These are phyloP conservation scores for Excoecaria agallocha DNA, from an alignment of 345 rosid genomes.

Conservation along the genomic window DNA sequence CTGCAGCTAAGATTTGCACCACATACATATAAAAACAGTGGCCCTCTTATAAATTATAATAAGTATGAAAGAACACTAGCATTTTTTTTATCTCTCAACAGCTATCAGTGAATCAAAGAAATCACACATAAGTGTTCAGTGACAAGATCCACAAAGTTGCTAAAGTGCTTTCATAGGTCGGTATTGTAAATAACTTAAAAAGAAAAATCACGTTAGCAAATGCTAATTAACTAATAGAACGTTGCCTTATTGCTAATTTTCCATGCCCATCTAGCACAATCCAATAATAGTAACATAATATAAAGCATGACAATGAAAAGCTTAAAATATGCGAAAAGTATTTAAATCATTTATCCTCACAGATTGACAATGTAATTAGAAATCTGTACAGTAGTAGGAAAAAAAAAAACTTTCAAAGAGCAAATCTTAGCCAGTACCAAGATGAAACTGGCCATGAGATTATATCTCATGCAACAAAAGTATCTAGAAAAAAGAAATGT, in stretches of 20 bases:
- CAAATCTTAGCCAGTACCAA: not conserved
- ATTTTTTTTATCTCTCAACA: too few relatives aligned
- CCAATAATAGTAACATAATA: too few relatives aligned
- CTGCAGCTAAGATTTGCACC: not conserved
- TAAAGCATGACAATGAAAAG: not conserved
- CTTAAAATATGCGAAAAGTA: not conserved
- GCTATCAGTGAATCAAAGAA: too few relatives aligned
- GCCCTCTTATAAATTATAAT: too few relatives aligned
- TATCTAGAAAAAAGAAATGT: not conserved
- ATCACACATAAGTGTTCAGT: not conserved
- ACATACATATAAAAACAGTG: not conserved
- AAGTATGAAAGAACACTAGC: too few relatives aligned
- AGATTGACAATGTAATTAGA: not conserved
- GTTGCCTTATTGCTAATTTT: too few relatives aligned
- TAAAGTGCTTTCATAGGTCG: not conserved
- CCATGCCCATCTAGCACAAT: not conserved
- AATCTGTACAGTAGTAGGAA: not conserved
- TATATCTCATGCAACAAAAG: not conserved
- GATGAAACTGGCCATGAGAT: not conserved
- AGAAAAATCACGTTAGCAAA: not conserved
- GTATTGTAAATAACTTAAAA: not conserved
- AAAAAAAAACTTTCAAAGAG: not conserved
- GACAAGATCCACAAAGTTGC: not conserved
- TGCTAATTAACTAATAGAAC: too few relatives aligned
- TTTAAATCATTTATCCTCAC: not conserved